These are phyloP conservation scores for Ulvella scutata DNA, from an alignment of 139 green algal species.

Conservation along the genomic window DNA sequence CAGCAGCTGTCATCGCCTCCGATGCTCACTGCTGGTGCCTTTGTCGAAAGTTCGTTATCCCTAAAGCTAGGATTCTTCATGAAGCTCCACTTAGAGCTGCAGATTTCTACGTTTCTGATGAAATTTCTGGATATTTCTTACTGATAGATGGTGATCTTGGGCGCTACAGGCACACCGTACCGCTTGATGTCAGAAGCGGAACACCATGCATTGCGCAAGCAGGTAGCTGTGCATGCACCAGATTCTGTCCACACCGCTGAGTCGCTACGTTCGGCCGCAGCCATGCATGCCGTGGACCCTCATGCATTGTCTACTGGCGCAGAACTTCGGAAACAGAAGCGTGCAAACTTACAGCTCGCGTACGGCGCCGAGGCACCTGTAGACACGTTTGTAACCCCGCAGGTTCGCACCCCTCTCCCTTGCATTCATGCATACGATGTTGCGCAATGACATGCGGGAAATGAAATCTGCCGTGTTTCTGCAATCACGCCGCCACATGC, in stretches of 20 bases:
- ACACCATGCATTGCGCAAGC: constrained; percentile 33
- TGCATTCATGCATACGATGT: no score
- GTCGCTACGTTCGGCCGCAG: neutral
- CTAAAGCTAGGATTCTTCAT: no score
- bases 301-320: constrained; percentile 9
- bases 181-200: constrained; percentile 51
- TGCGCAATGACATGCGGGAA: no score
- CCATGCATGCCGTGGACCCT: constrained; percentile 5
- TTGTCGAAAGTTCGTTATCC: no score
- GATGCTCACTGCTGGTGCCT: no score
- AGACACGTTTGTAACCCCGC: constrained; percentile 28
- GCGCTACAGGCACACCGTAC: constrained; percentile 11
- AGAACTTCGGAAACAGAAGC: neutral
- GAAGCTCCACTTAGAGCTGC: no score
- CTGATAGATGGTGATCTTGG: neutral
- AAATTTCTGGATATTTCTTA: neutral
- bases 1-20: no score
- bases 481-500: no score
- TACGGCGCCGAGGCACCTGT: constrained; percentile 41
- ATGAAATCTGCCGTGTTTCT: constrained; percentile 22
- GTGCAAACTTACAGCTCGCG: constrained; percentile 45
- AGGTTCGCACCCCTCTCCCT: no score
- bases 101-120: no score
- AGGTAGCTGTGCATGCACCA: neutral
- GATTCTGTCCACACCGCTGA: neutral